A percentile compares a stretch with the other conserved stretches of the same genome.
Evolutionary conservation across 306 rosid genomes (phyloP).

Genomic region (Albizia julibrissin): DNA sequence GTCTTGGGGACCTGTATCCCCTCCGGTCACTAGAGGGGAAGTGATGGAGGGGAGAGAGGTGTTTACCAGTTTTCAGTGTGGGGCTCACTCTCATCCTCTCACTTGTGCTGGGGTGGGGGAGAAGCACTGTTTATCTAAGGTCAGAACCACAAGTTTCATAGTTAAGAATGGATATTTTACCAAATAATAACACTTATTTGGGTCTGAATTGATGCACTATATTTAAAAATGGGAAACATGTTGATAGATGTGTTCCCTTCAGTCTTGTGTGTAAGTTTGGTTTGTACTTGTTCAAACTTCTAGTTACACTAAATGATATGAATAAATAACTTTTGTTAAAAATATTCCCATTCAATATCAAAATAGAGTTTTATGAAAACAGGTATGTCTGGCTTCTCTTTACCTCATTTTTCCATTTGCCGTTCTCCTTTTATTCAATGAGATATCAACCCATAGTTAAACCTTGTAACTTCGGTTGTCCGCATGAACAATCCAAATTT

Average conservation of each 20-base stretch:
- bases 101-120: not conserved
- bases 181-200: not conserved
- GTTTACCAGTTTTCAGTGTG: not conserved
- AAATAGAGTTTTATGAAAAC: not conserved
- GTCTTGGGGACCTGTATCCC: not conserved
- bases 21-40: not conserved
- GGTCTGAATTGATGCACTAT: too few species aligned
- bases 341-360: not conserved
- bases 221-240: too few species aligned
- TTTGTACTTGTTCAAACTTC: not conserved
- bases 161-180: conserved; percentile 16
- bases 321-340: not conserved
- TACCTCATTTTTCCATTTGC: not conserved
- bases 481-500: not conserved
- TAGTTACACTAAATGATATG: not conserved
- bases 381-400: not conserved
- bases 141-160: conserved; percentile 8
- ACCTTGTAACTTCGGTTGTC: not conserved
- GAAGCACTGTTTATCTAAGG: conserved; percentile 2
- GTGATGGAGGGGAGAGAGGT: not conserved
- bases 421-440: not conserved
- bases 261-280: not conserved
- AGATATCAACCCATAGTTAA: not conserved
- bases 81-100: not conserved
- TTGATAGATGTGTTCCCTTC: too few species aligned